phyloP scores from a whole-genome alignment of 441 rosid species.

The Metrosideros polymorpha region DNA sequence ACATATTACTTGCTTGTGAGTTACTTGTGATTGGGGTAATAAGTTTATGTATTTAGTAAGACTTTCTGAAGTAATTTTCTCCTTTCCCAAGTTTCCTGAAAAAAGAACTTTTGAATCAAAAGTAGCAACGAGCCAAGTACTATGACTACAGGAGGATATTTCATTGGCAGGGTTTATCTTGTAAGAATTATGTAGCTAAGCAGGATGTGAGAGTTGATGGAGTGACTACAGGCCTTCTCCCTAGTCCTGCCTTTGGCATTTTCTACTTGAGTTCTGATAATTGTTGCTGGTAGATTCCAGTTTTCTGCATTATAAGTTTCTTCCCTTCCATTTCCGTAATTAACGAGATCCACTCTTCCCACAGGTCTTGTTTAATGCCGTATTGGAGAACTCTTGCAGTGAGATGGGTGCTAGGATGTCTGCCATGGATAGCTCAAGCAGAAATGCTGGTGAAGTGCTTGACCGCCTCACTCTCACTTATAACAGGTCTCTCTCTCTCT shows the following conservation, averaged over 20 bases:
- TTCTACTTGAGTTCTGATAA: neutral
- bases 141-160: neutral
- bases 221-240: neutral
- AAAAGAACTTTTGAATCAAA: neutral
- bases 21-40: neutral
- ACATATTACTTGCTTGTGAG: neutral
- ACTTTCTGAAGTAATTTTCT: neutral
- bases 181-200: neutral
- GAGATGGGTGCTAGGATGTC: conserved; percentile 98
- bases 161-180: neutral
- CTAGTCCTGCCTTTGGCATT: neutral
- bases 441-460: conserved; percentile 98
- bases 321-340: neutral
- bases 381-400: conserved; percentile 91
- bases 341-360: neutral
- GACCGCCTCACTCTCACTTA: conserved; percentile 87
- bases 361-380: conserved; percentile 80
- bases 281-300: neutral
- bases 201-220: neutral
- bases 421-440: conserved; percentile 98
- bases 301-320: neutral
- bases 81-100: neutral
- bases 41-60: neutral
- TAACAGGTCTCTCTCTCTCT: conserved; percentile 47
- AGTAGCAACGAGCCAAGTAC: neutral